Base-by-base conservation (phyloP, 2,329 filamentous ascomycete genomes). In the Aspergillus bombycis region DNA sequence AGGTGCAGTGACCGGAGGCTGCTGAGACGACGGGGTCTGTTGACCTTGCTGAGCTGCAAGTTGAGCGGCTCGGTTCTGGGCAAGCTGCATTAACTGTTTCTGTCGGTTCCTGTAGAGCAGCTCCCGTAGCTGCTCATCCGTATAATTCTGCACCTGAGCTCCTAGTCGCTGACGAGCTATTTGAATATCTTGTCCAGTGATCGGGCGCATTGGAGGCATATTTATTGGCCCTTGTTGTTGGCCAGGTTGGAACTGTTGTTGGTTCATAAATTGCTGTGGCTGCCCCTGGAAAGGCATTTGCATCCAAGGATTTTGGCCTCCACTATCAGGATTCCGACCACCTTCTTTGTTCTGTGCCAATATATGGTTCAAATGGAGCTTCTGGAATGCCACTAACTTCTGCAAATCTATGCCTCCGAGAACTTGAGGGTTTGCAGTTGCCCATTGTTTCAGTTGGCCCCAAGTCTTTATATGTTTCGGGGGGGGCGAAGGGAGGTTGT, bases 401-500 rank as follows among this genome's bases (percentile, higher is more conserved):
- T 75, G 67, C 21, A 80, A 60, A 52, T 79, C 80, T 4, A 78
- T 75, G 11, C 75, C 77, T 21, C 78, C 79, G 55, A 83, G 67
- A 6, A 77, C 74, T 55, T 77, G 76, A 19, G 77, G 76, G 61
- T 86, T 86, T 50, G 81, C 76, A 32, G 72, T 69, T 19, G 82
- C 81, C 78, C 84, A 85, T 58, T 82, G 76, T 72, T 87, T 88
- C 8, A 88, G 76, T 61, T 86, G 82, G 10, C 81, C 81, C 86
- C 86, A 88, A 2, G 81, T 83, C 67, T 81, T 83, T 28, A 88
- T 77, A 14, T 82, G 74, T 32, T 80, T 81, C 7, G 86, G 85
- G 11, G 86, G 70, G 21, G 77, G 72, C 30, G 75, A 71, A 14
- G 68, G 67, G 9, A 73, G 63, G 54, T 72, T 71, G 59, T 71